Evolutionary conservation across 331 rosid genomes (phyloP).

Genomic region (Spiraea crenata): DNA sequence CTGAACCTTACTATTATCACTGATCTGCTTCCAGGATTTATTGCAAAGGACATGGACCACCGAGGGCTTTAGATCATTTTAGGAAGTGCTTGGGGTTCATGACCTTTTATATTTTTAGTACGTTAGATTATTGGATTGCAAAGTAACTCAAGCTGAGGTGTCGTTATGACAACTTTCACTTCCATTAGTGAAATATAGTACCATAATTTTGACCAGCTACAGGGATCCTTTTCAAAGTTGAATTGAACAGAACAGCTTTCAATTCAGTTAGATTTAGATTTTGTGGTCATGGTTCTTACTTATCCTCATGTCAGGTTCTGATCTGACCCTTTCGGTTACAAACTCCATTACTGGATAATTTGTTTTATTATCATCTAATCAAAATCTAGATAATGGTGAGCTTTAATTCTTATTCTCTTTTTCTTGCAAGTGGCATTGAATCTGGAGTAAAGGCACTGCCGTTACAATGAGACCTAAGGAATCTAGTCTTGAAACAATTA

Average conservation of each 20-base stretch:
- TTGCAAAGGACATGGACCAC: constrained; percentile 47
- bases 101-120: background rate
- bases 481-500: no score
- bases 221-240: background rate
- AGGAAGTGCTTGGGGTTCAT: background rate
- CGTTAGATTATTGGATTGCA: constrained; percentile 2
- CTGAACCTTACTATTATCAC: constrained; percentile 21
- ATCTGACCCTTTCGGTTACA: background rate
- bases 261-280: background rate
- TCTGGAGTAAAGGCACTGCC: no score
- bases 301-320: constrained; percentile 1
- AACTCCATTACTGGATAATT: background rate
- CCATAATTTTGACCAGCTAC: background rate
- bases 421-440: no score
- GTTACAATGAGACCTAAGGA: no score
- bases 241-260: background rate
- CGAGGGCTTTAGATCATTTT: background rate
- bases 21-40: constrained; percentile 52
- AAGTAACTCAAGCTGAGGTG: constrained; percentile 1
- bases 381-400: no score
- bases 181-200: constrained; percentile 1
- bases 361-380: no score
- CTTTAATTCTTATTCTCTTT: no score
- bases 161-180: constrained; percentile 12
- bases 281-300: background rate